These are phyloP conservation scores for Hippophae gyantsensis DNA, from an alignment of 306 rosid species.

Conservation along the genomic window DNA sequence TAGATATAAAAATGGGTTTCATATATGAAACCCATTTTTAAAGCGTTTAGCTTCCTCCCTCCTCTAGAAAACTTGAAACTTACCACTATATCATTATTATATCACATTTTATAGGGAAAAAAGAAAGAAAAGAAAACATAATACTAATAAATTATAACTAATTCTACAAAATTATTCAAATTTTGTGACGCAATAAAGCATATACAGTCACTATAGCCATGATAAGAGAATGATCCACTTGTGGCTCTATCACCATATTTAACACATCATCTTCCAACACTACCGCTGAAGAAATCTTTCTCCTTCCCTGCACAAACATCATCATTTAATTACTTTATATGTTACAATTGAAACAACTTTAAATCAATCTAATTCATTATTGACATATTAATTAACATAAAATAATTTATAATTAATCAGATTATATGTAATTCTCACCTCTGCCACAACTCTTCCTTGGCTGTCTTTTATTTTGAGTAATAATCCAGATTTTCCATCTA, in stretches of 20 bases:
- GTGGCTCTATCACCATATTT: constrained; percentile 21
- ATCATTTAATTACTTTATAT: background rate
- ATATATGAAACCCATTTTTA: too few species aligned
- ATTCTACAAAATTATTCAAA: background rate
- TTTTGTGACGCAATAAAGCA: constrained; percentile 16
- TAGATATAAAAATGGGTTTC: too few species aligned
- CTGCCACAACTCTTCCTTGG: constrained; percentile 51
- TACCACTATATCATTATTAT: too few species aligned
- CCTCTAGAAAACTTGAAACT: too few species aligned
- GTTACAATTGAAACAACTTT: background rate
- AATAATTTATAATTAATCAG: too few species aligned
- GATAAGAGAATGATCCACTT: constrained; percentile 27
- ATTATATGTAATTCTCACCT: constrained; percentile 28
- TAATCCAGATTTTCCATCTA: constrained; percentile 31
- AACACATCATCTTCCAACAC: constrained; percentile 31
- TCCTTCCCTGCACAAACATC: constrained; percentile 47
- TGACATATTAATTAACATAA: background rate
- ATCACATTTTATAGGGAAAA: too few species aligned
- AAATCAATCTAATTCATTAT: too few species aligned
- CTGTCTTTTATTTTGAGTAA: constrained; percentile 29
- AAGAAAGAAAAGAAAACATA: too few species aligned
- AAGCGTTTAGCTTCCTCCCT: too few species aligned
- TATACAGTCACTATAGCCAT: constrained; percentile 33
- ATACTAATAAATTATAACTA: background rate
- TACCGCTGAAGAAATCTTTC: constrained; percentile 16